Percentiles rank a stretch among this genome's conserved stretches.
These are phyloP conservation scores for Corylus americana DNA, from an alignment of 306 rosid genomes.

Conservation along the genomic window DNA sequence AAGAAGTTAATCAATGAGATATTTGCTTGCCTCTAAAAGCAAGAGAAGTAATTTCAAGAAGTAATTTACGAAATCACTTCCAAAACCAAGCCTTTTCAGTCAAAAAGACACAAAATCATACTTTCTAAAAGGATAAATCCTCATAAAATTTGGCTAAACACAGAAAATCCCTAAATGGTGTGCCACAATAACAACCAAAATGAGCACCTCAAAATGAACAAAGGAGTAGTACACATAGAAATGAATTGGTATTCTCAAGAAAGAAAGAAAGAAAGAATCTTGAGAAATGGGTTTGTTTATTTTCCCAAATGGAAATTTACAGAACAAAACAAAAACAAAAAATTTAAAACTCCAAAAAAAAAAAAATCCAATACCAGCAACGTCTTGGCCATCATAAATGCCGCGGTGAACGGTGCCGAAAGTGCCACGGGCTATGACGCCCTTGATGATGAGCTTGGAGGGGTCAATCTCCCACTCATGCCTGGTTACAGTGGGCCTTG, in stretches of 20 bases:
- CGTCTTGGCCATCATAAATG: slow-evolving; percentile 86
- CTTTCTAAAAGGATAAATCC: neutral
- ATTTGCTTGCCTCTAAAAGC: neutral
- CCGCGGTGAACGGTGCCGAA: slow-evolving; percentile 99
- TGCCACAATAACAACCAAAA: slow-evolving; percentile 3
- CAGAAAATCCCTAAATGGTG: neutral
- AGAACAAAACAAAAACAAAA: slow-evolving; percentile 15
- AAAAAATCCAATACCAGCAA: slow-evolving; percentile 55
- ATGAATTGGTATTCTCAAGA: slow-evolving; percentile 15
- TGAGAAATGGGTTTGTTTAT: slow-evolving; percentile 21
- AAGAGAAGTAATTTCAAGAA: neutral
- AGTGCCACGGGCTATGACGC: slow-evolving; percentile 91
- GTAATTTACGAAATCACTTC: neutral
- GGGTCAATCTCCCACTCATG: slow-evolving; percentile 99
- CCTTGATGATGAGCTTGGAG: slow-evolving; percentile 75
- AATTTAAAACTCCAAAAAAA: neutral
- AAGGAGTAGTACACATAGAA: slow-evolving; percentile 23
- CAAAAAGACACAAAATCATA: neutral
- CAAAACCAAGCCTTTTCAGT: neutral
- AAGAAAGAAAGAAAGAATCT: slow-evolving; percentile 1
- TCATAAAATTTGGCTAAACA: neutral
- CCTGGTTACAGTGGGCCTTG: slow-evolving; percentile 47
- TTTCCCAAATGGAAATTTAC: slow-evolving; percentile 11
- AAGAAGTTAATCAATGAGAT: neutral
- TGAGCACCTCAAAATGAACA: slow-evolving; percentile 29